Base-by-base conservation (phyloP, 805 yeast species). In the Starmerella riodocensis region DNA sequence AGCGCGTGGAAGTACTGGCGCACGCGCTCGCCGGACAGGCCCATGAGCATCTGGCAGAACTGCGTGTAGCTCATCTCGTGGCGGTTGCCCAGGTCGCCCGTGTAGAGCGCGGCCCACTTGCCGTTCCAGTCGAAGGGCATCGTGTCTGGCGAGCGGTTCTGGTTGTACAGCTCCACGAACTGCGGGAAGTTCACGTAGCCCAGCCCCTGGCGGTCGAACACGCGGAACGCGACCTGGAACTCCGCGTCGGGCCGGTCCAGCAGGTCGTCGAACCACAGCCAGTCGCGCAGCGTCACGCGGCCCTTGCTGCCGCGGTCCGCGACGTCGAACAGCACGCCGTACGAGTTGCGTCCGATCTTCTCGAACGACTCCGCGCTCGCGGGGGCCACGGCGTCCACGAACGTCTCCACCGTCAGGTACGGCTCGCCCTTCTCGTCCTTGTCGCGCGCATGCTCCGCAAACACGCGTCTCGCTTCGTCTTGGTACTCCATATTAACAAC, bases 231-330 rank as follows among this genome's bases (percentile, higher is more conserved):
- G 42, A 64, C 67, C 49, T 64, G 65, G 59, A 67, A 60, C 54
- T 71, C 75, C 42, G 74, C 76, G 27, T 73, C 74, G 31, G 74
- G 65, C 45, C 70, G 66, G 46, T 66, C 67, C 38, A 74, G 59
- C 32, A 70, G 49, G 44, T 69, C 66, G 51, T 80, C 75, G 55
- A 88, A 81, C 31, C 69, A 68, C 36, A 72, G 61, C 79, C 93
- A 88, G 55, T 88, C 95, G 20, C 64, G 57, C 36, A 75, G 64
- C 21, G 72, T 67, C 36, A 83, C 66, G 43, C 67, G 75, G 6
- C 95, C 96, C 48, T 73, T 72, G 40, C 68, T 65, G 29, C 69
- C 66, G 42, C 72, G 72, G 61, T 88, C 97, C 13, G 94, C 83
- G 21, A 84, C 74, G 41, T 79, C 65, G 55, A 80, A 88, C 35